Percentiles rank a stretch among this genome's conserved stretches.
phyloP scores from a whole-genome alignment of 192 early-diverging fungal species.

The Backusella sp. region DNA sequence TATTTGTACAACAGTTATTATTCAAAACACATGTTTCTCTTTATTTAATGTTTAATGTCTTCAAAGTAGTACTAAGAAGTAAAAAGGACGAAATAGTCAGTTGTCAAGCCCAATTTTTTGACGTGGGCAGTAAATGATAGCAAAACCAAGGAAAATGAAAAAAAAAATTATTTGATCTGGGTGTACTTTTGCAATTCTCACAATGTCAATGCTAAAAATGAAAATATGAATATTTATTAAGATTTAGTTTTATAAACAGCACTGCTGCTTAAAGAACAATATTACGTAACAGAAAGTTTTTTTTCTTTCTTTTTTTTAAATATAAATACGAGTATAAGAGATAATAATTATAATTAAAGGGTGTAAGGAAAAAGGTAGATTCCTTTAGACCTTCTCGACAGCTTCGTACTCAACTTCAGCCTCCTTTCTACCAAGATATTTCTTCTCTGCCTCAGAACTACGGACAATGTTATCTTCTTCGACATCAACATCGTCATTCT shows the following conservation, averaged over 20 bases:
- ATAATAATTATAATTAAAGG: background rate
- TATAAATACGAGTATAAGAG: background rate
- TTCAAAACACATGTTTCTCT: background rate
- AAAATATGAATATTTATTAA: constrained; percentile 7
- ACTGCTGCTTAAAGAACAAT: background rate
- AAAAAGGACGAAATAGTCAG: background rate
- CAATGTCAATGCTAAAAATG: background rate
- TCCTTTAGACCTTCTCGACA: background rate
- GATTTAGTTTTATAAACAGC: background rate
- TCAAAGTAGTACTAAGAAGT: background rate
- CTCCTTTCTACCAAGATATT: background rate
- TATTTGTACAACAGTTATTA: background rate
- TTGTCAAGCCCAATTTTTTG: no score
- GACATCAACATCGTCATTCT: constrained; percentile 45
- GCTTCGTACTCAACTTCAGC: background rate
- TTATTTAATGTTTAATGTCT: background rate
- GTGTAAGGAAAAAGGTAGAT: background rate
- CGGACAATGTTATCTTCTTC: constrained; percentile 37
- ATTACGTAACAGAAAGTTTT: constrained; percentile 1
- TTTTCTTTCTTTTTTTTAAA: background rate
- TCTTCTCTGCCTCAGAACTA: background rate
- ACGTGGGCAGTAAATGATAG: no score
- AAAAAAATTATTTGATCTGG: background rate
- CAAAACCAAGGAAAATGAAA: no score
- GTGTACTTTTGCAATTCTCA: background rate